These are phyloP conservation scores for Cutaneotrichosporon cavernicola DNA, from an alignment of 1,284 basidiomycete species.

Conservation along the genomic window DNA sequence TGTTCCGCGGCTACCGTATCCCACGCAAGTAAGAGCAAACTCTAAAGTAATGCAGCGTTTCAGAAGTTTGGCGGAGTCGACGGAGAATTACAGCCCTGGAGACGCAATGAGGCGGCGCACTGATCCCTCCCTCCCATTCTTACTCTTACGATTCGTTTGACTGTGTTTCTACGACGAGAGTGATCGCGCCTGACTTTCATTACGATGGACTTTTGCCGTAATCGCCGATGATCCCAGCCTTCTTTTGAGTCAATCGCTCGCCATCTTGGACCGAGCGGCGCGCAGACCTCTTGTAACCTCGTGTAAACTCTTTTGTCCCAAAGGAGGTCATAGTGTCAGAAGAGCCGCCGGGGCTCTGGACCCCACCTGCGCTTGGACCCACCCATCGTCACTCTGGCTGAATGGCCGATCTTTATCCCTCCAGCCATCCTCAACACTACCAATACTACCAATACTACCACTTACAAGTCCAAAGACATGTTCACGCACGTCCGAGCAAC, in stretches of 20 bases:
- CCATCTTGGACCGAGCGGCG: neutral
- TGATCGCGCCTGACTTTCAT: neutral
- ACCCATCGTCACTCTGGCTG: neutral
- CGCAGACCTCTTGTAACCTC: neutral
- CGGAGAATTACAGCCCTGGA: neutral
- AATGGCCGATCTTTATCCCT: too few relatives aligned
- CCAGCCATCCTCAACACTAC: too few relatives aligned
- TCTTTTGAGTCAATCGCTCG: neutral
- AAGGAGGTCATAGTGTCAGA: neutral
- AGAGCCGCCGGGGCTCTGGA: neutral
- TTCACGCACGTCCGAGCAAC: neutral
- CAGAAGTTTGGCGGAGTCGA: neutral
- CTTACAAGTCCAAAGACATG: neutral
- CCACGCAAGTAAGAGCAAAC: neutral
- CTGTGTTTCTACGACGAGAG: neutral
- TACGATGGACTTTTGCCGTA: neutral
- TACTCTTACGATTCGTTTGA: neutral
- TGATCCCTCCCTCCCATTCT: neutral
- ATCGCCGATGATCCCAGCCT: neutral
- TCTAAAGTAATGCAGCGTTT: neutral
- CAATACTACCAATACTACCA: neutral
- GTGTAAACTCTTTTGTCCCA: neutral
- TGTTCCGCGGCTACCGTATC: slow-evolving; percentile 14
- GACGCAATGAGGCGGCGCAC: slow-evolving; percentile 1
- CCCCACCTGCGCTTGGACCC: neutral